Evolutionary conservation across 148 eudicot genomes (phyloP).

Genomic region (Cornus kousa): DNA sequence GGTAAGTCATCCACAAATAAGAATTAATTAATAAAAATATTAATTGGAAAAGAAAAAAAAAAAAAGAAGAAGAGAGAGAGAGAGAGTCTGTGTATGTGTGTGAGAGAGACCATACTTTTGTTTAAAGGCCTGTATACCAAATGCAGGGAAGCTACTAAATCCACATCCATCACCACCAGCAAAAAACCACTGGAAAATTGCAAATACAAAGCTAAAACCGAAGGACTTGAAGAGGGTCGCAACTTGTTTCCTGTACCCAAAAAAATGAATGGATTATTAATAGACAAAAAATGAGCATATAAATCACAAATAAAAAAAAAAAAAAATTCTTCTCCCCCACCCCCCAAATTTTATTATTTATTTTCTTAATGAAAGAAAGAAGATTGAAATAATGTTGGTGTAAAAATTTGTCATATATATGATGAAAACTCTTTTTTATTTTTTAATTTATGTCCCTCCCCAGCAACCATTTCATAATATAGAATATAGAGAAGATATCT

Average conservation of each 20-base stretch:
- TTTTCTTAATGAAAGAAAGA: too few relatives aligned
- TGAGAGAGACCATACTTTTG: conserved; percentile 10
- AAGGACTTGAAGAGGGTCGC: conserved; percentile 15
- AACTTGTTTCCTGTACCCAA: conserved; percentile 32
- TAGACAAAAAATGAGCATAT: not conserved
- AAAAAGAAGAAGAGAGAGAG: too few relatives aligned
- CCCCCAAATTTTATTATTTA: too few relatives aligned
- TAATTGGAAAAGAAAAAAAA: too few relatives aligned
- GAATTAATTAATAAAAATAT: too few relatives aligned
- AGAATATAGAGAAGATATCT: not conserved
- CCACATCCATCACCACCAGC: conserved; percentile 37
- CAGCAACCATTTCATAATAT: not conserved
- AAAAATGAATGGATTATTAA: not conserved
- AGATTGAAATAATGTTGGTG: too few relatives aligned
- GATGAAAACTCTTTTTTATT: too few relatives aligned
- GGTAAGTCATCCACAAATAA: too few relatives aligned
- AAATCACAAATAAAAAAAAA: not conserved
- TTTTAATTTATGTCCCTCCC: too few relatives aligned
- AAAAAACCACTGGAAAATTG: conserved; percentile 32
- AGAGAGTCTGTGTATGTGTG: too few relatives aligned
- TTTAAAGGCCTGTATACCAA: conserved; percentile 28
- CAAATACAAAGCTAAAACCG: conserved; percentile 23
- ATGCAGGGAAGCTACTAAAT: conserved; percentile 30
- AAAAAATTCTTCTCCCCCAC: not conserved
- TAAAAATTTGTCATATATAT: too few relatives aligned